phyloP scores from a whole-genome alignment of 768 basidiomycete species.

The Rhodotorula paludigena region DNA sequence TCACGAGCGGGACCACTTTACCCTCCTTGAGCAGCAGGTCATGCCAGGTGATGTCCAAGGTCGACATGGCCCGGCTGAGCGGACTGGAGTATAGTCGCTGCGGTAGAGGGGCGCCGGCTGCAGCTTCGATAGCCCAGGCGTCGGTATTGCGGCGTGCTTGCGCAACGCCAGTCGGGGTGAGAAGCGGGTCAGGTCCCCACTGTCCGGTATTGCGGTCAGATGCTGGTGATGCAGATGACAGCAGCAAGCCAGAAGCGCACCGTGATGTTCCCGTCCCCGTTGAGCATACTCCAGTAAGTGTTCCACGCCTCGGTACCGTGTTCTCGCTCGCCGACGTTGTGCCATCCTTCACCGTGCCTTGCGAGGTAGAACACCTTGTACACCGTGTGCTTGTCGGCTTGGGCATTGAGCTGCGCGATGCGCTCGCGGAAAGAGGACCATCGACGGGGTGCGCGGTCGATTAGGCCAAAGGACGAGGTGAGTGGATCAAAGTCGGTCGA shows the following conservation, averaged over 20 bases:
- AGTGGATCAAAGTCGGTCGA: constrained; percentile 1
- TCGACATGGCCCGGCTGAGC: constrained; percentile 37
- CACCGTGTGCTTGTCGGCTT: constrained; percentile 34
- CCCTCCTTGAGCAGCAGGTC: constrained; percentile 25
- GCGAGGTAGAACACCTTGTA: constrained; percentile 44
- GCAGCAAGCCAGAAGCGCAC: background rate
- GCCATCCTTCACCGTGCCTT: constrained; percentile 43
- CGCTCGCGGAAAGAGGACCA: constrained; percentile 37
- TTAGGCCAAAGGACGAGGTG: constrained; percentile 27
- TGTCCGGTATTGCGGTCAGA: background rate
- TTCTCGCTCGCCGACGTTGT: constrained; percentile 36
- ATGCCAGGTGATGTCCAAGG: constrained; percentile 42
- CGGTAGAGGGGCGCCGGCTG: constrained; percentile 39
- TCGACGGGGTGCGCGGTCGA: constrained; percentile 19
- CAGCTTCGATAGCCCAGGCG: constrained; percentile 34
- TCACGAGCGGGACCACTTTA: constrained; percentile 26
- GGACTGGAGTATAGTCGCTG: constrained; percentile 42
- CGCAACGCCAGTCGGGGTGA: constrained; percentile 37
- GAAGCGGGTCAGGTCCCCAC: constrained; percentile 44
- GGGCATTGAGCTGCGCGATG: constrained; percentile 34
- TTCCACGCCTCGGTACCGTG: constrained; percentile 42
- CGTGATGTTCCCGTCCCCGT: constrained; percentile 41
- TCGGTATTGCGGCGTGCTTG: constrained; percentile 37
- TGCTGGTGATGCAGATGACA: background rate
- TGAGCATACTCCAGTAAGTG: constrained; percentile 39